Percentiles rank a stretch among this genome's conserved stretches.
Evolutionary conservation across 129 eudicot species (phyloP).

Genomic region (Logfia minima): DNA sequence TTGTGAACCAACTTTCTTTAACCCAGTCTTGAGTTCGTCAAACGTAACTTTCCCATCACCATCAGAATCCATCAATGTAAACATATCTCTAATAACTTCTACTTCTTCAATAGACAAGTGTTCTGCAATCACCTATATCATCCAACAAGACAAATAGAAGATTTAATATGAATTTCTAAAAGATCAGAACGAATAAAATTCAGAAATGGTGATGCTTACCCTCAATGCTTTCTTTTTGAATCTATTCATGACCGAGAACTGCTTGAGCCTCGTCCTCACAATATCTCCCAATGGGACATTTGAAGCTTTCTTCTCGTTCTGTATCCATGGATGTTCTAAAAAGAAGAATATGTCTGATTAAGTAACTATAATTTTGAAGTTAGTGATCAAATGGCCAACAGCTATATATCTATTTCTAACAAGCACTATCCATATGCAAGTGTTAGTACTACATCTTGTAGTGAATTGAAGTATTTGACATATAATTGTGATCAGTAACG

Average conservation of each 20-base stretch:
- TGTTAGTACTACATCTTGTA: neutral
- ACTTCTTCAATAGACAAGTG: slow-evolving; percentile 89
- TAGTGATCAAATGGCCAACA: neutral
- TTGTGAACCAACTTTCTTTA: slow-evolving; percentile 90
- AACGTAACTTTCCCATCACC: slow-evolving; percentile 87
- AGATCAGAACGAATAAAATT: neutral
- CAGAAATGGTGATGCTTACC: slow-evolving; percentile 44
- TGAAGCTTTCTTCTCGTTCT: slow-evolving; percentile 86
- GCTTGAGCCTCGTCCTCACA: slow-evolving; percentile 90
- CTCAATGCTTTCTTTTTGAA: slow-evolving; percentile 94
- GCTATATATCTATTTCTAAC: neutral
- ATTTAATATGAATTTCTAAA: slow-evolving; percentile 8
- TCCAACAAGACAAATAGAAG: slow-evolving; percentile 16
- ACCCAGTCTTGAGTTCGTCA: slow-evolving; percentile 81
- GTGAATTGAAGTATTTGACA: neutral
- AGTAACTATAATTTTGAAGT: slow-evolving; percentile 3
- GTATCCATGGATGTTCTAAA: slow-evolving; percentile 93
- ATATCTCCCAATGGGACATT: slow-evolving; percentile 97
- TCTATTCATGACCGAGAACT: slow-evolving; percentile 86
- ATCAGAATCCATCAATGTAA: slow-evolving; percentile 86
- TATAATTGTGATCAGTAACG: neutral
- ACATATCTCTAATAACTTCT: slow-evolving; percentile 92
- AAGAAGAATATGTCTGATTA: slow-evolving; percentile 1
- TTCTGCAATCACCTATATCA: slow-evolving; percentile 84
- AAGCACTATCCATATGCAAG: neutral